Evolutionary conservation across 176 grass and related monocot genomes (phyloP).

Genomic region (Phragmites australis): DNA sequence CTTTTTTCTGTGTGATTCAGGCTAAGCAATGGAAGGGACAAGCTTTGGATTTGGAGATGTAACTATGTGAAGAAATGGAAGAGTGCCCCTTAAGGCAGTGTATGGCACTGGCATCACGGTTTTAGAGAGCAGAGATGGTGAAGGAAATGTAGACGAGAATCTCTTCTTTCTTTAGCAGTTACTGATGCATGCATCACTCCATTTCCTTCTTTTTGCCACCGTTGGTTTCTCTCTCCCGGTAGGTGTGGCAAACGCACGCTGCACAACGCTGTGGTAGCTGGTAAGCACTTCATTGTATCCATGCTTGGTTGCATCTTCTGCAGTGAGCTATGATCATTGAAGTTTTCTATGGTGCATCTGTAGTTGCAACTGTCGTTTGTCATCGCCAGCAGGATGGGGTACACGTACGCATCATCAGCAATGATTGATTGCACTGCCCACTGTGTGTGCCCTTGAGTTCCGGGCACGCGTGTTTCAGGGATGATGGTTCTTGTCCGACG

Average conservation of each 20-base stretch:
- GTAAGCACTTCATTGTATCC: neutral
- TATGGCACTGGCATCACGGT: neutral
- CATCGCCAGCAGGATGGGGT: neutral
- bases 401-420: slow-evolving; percentile 15
- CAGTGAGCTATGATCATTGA: neutral
- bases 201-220: neutral
- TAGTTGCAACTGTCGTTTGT: slow-evolving; percentile 3
- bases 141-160: neutral
- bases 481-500: slow-evolving; percentile 18
- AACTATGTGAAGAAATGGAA: neutral
- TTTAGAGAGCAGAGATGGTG: neutral
- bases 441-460: slow-evolving; percentile 19
- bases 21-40: neutral
- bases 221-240: neutral
- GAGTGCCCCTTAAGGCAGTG: neutral
- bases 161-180: neutral
- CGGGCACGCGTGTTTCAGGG: slow-evolving; percentile 29
- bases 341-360: neutral
- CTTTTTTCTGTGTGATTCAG: neutral
- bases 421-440: neutral
- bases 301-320: neutral
- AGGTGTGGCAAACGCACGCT: neutral
- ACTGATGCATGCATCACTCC: neutral
- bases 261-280: neutral
- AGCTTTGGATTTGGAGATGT: slow-evolving; percentile 24